Evolutionary conservation across 768 basidiomycete species (phyloP), one percentile per base, ranked within the genome.

Genomic region (Fistulinella prunicolor): DNA sequence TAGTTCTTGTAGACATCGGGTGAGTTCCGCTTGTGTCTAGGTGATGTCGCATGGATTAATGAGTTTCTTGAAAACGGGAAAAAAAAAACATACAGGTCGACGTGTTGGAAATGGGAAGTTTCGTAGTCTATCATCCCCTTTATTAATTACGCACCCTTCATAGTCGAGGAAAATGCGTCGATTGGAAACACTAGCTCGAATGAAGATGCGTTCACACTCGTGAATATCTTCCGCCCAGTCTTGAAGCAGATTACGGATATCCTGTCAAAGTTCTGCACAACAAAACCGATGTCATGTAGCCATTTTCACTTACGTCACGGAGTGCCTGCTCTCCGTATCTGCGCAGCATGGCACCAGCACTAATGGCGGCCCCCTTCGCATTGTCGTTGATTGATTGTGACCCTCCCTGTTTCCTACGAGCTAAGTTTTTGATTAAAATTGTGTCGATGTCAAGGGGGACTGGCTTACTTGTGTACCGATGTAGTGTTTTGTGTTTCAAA

Each of bases 41-140:
- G 23, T 26, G 8, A 30, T 38, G 38, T 4, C 9, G 32, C 12
- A 37, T 64, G 22, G 56, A 39, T 23, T 7, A 16, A 9, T 13
- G 22, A 22, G 34, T 44, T 39, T 0, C 12, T 14, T 29, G 19
- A 42, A 6, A 50, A 36, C 4, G 14, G 16, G 5, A 28, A 28
- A 6, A 17, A 8, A 30, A 34, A 28, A 40, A 46, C 88, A 49
- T 67, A 94, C 93, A 13, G 96, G 95, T 56, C 96, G 79, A 34
- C 94, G 84, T 1, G 96, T 99, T 4, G 94, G 94, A 69, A 99
- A 99, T 0, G 94, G 94, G 67, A 95, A 98, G 0, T 85, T 89
- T 37, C 94, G 80, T 24, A 98, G 68, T 30, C 94, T 79, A 26
- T 80, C 80, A 54, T 98, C 95, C 62, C 82, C 79, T 71, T 91